Conservation (phyloP, 208 protist genomes). For the Crithidia thermophila region DNA sequence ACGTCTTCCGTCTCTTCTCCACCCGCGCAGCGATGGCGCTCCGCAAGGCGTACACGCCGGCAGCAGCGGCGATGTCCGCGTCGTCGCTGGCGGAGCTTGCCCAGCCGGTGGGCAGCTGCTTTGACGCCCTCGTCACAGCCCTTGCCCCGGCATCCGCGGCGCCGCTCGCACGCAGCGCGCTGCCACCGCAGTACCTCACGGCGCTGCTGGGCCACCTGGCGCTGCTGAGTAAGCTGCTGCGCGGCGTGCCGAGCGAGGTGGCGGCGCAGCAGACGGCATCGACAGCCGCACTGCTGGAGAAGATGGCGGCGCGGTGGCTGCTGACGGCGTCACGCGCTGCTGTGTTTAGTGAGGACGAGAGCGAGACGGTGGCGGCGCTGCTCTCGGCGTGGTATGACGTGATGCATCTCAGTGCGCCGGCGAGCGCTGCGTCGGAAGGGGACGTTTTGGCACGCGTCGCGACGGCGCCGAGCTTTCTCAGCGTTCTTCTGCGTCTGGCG, state of each 20-base stretch:
- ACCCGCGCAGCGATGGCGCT: slow-evolving; percentile 61
- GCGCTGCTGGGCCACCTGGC: slow-evolving; percentile 28
- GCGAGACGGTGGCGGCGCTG: slow-evolving; percentile 43
- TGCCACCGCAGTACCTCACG: slow-evolving; percentile 27
- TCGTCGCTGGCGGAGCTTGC: slow-evolving; percentile 35
- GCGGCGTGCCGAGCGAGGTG: slow-evolving; percentile 17
- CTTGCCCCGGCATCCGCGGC: slow-evolving; percentile 17
- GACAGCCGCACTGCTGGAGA: slow-evolving; percentile 14
- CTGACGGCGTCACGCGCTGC: slow-evolving; percentile 17
- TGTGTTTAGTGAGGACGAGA: slow-evolving; percentile 23
- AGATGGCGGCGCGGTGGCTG: slow-evolving; percentile 29
- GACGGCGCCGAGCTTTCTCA: slow-evolving; percentile 32
- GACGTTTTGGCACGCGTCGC: not conserved
- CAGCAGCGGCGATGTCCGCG: slow-evolving; percentile 1
- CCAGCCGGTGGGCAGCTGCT: slow-evolving; percentile 40
- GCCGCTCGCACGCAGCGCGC: slow-evolving; percentile 15
- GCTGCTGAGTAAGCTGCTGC: slow-evolving; percentile 29
- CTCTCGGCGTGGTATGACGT: slow-evolving; percentile 65
- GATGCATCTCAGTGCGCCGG: slow-evolving; percentile 51
- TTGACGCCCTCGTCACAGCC: slow-evolving; percentile 30
- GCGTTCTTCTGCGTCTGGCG: slow-evolving; percentile 42
- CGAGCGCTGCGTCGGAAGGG: not conserved
- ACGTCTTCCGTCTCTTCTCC: slow-evolving; percentile 81
- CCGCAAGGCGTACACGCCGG: slow-evolving; percentile 24
- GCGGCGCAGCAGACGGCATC: slow-evolving; percentile 13